Base-by-base conservation (phyloP, 768 basidiomycete genomes). In the Collybia sp. region DNA sequence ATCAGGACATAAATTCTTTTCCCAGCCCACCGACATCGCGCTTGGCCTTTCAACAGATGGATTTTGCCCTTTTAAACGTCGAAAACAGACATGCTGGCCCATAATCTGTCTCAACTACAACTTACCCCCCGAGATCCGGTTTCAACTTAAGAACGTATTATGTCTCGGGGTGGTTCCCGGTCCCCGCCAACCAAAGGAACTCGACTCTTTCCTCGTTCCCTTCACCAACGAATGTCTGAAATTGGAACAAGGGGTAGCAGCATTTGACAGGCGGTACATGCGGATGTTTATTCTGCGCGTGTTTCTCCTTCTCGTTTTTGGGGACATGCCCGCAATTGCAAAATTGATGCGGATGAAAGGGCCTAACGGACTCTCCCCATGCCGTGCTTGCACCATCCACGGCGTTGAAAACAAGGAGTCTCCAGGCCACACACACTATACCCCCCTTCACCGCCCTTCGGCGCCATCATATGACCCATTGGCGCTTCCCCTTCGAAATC, bases 91-190 rank as follows among this genome's bases (percentile, higher is more conserved):
- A 0, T 59, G 62, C 4, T 73, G 64, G 48, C 72, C 70, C 1
- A 47, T 75, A 3, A 46, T 75, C 15, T 9, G 65, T 0, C 55
- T 63, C 43, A 68, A 66, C 20, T 53, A 49, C 43, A 59, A 58
- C 20, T 46, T 56, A 25, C 37, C 42, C 10, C 58, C 52, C 5
- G 56, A 62, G 13, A 48, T 63, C 10, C 59, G 59, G 1, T 61
- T 57, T 16, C 66, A 65, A 18, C 39, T 60, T n/a, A 38, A 54
- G 2, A 49, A 69, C 30, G 51, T 71, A 5, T 38, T 73, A 3
- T 59, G 55, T 15, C 25, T 69, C 5, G 64, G 66, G 6, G 49
- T 72, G 43, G 70, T 74, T 35, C 69, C 69, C 1, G 65, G 73
- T 0, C 72, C 69, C 0, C 54, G 59, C 12, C 58, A 62, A 31